Evolutionary conservation across 768 basidiomycete genomes (phyloP).

Genomic region (Suillus decipiens): DNA sequence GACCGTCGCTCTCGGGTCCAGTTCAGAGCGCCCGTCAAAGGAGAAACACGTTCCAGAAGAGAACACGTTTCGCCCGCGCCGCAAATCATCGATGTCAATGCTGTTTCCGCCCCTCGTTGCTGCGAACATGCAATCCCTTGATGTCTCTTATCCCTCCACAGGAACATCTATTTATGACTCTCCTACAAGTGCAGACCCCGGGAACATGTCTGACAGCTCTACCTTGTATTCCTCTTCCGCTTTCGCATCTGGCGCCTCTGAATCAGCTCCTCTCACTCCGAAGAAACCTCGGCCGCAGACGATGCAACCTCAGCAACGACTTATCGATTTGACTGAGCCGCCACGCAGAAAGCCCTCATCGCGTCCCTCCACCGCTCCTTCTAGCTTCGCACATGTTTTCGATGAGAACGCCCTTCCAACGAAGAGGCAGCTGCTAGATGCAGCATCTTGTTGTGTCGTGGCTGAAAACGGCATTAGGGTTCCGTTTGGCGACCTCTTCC

Average conservation of each 20-base stretch:
- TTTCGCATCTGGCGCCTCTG: constrained; percentile 7
- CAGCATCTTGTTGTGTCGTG: constrained; percentile 62
- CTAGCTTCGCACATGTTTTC: constrained; percentile 24
- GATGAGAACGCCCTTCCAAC: constrained; percentile 55
- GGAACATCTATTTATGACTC: constrained; percentile 30
- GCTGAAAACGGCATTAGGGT: constrained; percentile 67
- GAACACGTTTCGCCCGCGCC: constrained; percentile 37
- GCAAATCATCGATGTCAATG: constrained; percentile 34
- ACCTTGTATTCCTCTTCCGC: constrained; percentile 19
- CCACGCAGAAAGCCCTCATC: constrained; percentile 12
- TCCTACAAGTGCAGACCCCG: constrained; percentile 31
- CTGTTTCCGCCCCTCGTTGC: constrained; percentile 32
- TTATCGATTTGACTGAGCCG: constrained; percentile 1
- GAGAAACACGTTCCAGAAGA: constrained; percentile 28
- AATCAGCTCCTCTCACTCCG: constrained; percentile 13
- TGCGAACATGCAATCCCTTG: constrained; percentile 32
- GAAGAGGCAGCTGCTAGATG: constrained; percentile 55
- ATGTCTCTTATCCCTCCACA: constrained; percentile 29
- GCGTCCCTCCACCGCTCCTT: constrained; percentile 21
- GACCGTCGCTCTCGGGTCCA: neutral
- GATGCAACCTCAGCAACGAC: constrained; percentile 18
- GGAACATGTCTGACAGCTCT: constrained; percentile 15
- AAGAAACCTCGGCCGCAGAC: constrained; percentile 24
- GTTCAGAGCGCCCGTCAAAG: constrained; percentile 25
- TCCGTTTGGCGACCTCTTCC: constrained; percentile 69